These are phyloP conservation scores for Actinomortierella ambigua DNA, from an alignment of 371 early-diverging fungal species.

Conservation along the genomic window DNA sequence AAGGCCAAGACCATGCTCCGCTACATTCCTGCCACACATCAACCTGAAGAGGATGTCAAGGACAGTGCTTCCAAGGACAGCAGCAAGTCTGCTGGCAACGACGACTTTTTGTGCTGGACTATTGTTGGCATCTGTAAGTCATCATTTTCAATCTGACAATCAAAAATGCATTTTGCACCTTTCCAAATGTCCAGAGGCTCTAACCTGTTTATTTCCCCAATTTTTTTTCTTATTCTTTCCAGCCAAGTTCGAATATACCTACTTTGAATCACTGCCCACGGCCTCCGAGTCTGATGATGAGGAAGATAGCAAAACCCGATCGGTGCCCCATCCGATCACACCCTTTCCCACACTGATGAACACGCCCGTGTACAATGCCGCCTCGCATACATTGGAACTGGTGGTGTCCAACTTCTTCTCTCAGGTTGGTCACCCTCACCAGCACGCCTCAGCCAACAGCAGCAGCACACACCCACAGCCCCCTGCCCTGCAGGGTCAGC, in stretches of 20 bases:
- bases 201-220: neutral
- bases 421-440: conserved; percentile 19
- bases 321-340: conserved; percentile 34
- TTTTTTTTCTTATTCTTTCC: conserved; percentile 1
- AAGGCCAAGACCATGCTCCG: conserved; percentile 36
- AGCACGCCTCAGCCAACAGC: too few relatives aligned
- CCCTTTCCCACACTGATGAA: conserved; percentile 46
- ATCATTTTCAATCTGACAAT: neutral
- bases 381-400: conserved; percentile 40
- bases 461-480: too few relatives aligned
- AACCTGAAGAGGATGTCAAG: neutral
- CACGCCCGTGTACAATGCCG: conserved; percentile 43
- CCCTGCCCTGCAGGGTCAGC: conserved; percentile 1
- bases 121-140: conserved; percentile 74
- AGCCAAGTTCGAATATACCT: conserved; percentile 62
- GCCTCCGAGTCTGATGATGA: conserved; percentile 10
- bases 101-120: conserved; percentile 86
- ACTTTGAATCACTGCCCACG: conserved; percentile 48
- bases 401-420: conserved; percentile 41
- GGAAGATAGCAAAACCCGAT: neutral
- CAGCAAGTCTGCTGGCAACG: conserved; percentile 50
- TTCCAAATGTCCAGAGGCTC: neutral
- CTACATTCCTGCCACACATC: conserved; percentile 37
- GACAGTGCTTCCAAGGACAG: conserved; percentile 22
- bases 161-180: neutral